phyloP scores from a whole-genome alignment of 2,329 filamentous ascomycete genomes.

The Epichloe elymi region DNA sequence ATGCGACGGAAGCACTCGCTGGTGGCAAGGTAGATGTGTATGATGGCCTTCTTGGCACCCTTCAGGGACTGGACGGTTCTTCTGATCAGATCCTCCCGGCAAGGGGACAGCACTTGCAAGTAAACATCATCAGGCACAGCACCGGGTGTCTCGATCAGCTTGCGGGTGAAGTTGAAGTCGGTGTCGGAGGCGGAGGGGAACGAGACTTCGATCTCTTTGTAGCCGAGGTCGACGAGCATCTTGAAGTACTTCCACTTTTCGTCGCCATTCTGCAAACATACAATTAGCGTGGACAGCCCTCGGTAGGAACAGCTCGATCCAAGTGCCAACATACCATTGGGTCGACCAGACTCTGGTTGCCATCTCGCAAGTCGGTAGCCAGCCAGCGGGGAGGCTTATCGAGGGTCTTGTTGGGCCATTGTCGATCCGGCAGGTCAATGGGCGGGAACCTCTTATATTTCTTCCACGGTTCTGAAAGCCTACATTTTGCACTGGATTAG shows the following conservation, averaged over 20 bases:
- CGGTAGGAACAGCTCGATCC: background rate
- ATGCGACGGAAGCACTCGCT: slow-evolving; percentile 90
- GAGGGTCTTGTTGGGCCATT: slow-evolving; percentile 76
- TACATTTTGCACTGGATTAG: slow-evolving; percentile 13
- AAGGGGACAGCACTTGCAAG: slow-evolving; percentile 85
- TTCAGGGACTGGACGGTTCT: slow-evolving; percentile 79
- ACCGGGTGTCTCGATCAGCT: slow-evolving; percentile 73
- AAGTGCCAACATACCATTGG: slow-evolving; percentile 55
- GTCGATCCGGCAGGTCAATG: slow-evolving; percentile 49
- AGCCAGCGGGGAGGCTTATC: slow-evolving; percentile 85
- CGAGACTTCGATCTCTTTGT: slow-evolving; percentile 95
- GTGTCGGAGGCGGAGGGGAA: slow-evolving; percentile 91
- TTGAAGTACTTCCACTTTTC: slow-evolving; percentile 94
- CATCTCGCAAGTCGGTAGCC: slow-evolving; percentile 70
- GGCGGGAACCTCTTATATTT: slow-evolving; percentile 60
- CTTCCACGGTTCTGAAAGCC: slow-evolving; percentile 62
- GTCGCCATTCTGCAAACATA: slow-evolving; percentile 57
- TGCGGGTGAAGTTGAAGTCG: slow-evolving; percentile 89
- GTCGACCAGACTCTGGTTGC: slow-evolving; percentile 85
- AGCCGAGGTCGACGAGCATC: slow-evolving; percentile 83
- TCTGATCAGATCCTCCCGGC: slow-evolving; percentile 79
- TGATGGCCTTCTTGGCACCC: slow-evolving; percentile 83
- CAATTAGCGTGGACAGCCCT: background rate
- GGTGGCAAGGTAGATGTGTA: slow-evolving; percentile 93
- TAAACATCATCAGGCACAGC: slow-evolving; percentile 78